phyloP scores from a whole-genome alignment of 495 filamentous ascomycete species.

The Trichoderma asperelloides region DNA sequence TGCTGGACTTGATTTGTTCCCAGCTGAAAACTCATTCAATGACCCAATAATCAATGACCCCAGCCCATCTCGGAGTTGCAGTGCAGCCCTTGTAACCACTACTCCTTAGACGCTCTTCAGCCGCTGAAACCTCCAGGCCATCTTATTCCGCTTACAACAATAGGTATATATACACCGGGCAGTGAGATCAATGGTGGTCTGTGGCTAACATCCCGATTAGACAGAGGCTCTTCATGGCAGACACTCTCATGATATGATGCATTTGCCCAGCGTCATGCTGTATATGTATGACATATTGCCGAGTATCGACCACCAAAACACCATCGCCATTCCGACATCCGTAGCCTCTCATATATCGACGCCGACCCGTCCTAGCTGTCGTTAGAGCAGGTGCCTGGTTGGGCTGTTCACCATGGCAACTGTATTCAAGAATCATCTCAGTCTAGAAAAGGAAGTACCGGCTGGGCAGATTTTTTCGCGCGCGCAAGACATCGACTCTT shows the following conservation, averaged over 20 bases:
- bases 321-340: background rate
- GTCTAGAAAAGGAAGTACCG: background rate
- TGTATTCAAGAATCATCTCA: background rate
- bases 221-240: background rate
- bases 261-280: constrained; percentile 5
- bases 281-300: constrained; percentile 2
- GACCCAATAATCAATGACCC: background rate
- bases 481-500: background rate
- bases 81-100: background rate
- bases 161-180: background rate
- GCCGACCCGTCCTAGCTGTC: background rate
- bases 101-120: background rate
- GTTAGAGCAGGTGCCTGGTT: background rate
- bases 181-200: background rate
- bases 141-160: background rate
- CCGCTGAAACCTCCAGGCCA: background rate
- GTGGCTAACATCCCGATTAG: background rate
- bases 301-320: background rate
- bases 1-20: background rate
- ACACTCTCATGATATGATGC: background rate
- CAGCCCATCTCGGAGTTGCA: background rate
- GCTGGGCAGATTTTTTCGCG: background rate
- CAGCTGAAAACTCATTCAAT: background rate
- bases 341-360: background rate
- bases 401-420: background rate